Conservation (phyloP, 345 rosid species). For the Eucalyptus albens region DNA sequence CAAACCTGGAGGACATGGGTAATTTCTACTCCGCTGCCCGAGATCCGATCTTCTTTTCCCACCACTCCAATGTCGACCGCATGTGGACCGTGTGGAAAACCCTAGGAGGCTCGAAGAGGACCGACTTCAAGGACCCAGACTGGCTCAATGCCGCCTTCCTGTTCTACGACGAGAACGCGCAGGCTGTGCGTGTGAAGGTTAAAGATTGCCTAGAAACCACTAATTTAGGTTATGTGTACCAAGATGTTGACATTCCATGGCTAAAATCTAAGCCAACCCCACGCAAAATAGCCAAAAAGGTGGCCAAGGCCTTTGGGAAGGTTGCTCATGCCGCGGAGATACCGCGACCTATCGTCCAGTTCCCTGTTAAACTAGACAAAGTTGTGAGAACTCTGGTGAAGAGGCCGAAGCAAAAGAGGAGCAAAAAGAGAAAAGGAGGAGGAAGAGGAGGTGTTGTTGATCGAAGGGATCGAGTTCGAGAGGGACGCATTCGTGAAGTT, state of each 20-base stretch:
- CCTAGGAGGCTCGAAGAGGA: slow-evolving; percentile 27
- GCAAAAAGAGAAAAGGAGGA: slow-evolving; percentile 40
- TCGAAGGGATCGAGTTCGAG: slow-evolving; percentile 31
- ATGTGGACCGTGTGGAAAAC: slow-evolving; percentile 55
- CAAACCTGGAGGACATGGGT: slow-evolving; percentile 52
- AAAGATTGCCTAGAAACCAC: slow-evolving; percentile 28
- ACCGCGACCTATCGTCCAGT: background rate
- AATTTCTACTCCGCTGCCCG: slow-evolving; percentile 47
- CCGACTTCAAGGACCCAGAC: slow-evolving; percentile 28
- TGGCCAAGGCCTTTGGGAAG: background rate
- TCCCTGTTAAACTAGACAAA: slow-evolving; percentile 24
- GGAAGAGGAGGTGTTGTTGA: slow-evolving; percentile 37
- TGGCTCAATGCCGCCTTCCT: slow-evolving; percentile 43
- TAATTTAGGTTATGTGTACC: slow-evolving; percentile 26
- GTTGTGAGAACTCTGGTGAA: slow-evolving; percentile 9
- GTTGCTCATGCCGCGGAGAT: slow-evolving; percentile 20
- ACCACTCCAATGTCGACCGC: slow-evolving; percentile 50
- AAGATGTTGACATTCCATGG: slow-evolving; percentile 48
- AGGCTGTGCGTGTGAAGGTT: slow-evolving; percentile 42
- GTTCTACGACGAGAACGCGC: slow-evolving; percentile 50
- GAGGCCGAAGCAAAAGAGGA: slow-evolving; percentile 40
- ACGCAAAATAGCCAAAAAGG: slow-evolving; percentile 4
- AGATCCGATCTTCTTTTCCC: slow-evolving; percentile 49
- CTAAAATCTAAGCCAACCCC: slow-evolving; percentile 35
- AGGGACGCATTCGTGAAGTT: slow-evolving; percentile 22